A percentile compares a stretch with the other conserved stretches of the same genome.
Evolutionary conservation across 805 yeast genomes (phyloP).

Genomic region (Torulaspora quercuum): DNA sequence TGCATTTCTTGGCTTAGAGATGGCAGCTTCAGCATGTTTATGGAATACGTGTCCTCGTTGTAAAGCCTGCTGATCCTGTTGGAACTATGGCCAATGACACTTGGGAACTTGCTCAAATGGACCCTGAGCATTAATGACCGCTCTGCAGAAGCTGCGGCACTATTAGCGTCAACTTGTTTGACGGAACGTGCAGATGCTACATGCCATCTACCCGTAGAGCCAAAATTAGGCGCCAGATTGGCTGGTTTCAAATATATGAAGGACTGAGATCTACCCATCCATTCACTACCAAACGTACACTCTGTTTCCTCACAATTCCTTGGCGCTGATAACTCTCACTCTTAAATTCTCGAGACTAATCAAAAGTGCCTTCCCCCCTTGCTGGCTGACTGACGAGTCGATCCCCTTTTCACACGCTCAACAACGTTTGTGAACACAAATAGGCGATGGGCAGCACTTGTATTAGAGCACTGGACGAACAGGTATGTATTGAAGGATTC

Average conservation of each 20-base stretch:
- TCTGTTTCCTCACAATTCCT: too few species aligned
- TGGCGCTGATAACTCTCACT: too few species aligned
- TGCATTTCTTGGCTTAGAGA: constrained; percentile 29
- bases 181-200: constrained; percentile 1
- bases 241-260: constrained; percentile 26
- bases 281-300: constrained; percentile 2
- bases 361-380: too few species aligned
- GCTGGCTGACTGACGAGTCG: too few species aligned
- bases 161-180: background rate
- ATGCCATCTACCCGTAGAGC: constrained; percentile 8
- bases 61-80: constrained; percentile 70
- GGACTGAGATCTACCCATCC: constrained; percentile 27
- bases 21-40: constrained; percentile 55
- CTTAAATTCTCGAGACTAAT: too few species aligned
- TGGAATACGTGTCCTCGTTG: constrained; percentile 80
- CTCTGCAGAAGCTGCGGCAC: constrained; percentile 1
- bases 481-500: too few species aligned
- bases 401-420: too few species aligned
- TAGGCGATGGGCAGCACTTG: too few species aligned
- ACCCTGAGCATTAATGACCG: constrained; percentile 22
- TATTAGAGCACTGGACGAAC: too few species aligned
- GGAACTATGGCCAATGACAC: constrained; percentile 66
- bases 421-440: too few species aligned
- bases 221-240: constrained; percentile 13
- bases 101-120: constrained; percentile 31